These are phyloP conservation scores for Tremellales sp. DNA, from an alignment of 1,284 basidiomycete genomes.

Conservation along the genomic window DNA sequence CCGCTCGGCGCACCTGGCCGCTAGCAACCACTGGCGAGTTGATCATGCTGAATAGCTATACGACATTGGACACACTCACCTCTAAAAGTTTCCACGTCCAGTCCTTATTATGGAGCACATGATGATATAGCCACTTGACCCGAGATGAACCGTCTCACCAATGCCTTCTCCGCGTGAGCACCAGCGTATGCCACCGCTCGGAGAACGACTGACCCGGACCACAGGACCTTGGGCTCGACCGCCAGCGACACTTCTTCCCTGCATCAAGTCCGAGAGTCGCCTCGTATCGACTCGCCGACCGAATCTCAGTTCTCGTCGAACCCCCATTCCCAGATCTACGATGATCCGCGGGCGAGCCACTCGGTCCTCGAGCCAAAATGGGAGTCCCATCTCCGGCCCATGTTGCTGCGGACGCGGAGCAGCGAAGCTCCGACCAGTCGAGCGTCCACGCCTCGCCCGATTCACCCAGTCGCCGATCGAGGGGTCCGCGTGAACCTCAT, in stretches of 20 bases:
- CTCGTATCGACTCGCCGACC: slow-evolving; percentile 6
- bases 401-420: neutral
- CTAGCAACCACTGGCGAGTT: too few species aligned
- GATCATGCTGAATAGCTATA: too few species aligned
- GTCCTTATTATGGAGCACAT: too few species aligned
- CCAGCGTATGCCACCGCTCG: neutral
- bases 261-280: slow-evolving; percentile 1
- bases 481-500: slow-evolving; percentile 33
- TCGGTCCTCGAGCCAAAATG: slow-evolving; percentile 5
- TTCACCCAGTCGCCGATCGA: slow-evolving; percentile 17
- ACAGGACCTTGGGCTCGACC: neutral
- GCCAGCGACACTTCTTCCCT: slow-evolving; percentile 10
- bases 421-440: neutral
- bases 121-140: neutral
- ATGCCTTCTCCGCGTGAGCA: slow-evolving; percentile 22
- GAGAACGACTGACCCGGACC: too few species aligned
- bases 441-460: slow-evolving; percentile 9
- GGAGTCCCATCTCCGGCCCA: slow-evolving; percentile 5
- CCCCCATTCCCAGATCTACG: slow-evolving; percentile 25
- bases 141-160: slow-evolving; percentile 23
- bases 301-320: slow-evolving; percentile 2
- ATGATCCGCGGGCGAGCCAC: slow-evolving; percentile 36
- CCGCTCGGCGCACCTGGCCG: too few species aligned
- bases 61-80: too few species aligned
- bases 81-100: too few species aligned